Evolutionary conservation across 345 rosid species (phyloP), one percentile per base, ranked within the genome.

Genomic region (Eucalyptus cladocalyx): DNA sequence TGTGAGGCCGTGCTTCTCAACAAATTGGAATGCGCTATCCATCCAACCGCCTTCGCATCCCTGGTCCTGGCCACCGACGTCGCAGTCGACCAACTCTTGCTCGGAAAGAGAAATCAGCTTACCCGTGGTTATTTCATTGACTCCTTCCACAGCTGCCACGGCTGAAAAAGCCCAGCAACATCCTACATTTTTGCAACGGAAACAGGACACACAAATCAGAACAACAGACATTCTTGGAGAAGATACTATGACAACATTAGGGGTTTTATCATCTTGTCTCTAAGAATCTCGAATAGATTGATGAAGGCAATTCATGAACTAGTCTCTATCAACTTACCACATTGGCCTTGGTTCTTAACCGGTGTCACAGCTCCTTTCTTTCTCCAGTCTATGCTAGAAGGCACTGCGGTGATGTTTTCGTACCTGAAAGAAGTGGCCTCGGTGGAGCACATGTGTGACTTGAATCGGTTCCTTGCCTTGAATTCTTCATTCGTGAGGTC

Each of bases 121-220:
- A 5, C 93, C 92, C 2, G 91, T 86, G 45, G 89, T 87, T 14
- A 93, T 65, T 88, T 87, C 43, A 43, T 85, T 65, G 65, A 93
- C 80, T 88, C 94, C 95, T 91, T 94, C 94, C 56, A 91, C 87
- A 8, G 95, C 95, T 8, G 95, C 94, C 32, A 94, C 93, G 2
- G 94, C 94, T 2, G 94, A 94, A 89, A 94, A 94, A 21, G 94
- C 94, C 94, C 95, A 93, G 87, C 95, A 93, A 69, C 91, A 92
- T 49, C 95, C 94, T 92, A 37, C 88, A 86, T 56, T 50, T 19
- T 42, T 45, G 47, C 88, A 85, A 45, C 17, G 56, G 19, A 11
- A 9, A 42, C 45, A 15, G 76, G 86, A 86, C 47, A 87, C 24
- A 34, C 24, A 5, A 32, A 28, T 21, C 42, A 80, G 24, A 69